phyloP scores from a whole-genome alignment of 1,284 basidiomycete genomes.

The Cronartium ribicola region DNA sequence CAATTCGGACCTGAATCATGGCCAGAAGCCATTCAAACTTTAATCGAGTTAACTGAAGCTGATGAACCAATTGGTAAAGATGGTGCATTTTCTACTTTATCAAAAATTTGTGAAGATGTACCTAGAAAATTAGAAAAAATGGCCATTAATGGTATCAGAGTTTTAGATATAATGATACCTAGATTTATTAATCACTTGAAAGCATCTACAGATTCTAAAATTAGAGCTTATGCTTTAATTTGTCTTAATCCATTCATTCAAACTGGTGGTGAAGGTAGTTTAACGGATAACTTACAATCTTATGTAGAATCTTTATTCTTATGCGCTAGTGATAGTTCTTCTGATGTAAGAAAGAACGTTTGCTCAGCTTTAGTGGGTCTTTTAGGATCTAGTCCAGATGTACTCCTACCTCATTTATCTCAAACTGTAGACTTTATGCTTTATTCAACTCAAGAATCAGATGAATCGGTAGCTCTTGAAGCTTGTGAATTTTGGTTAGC shows the following conservation, averaged over 20 bases:
- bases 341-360: slow-evolving; percentile 88
- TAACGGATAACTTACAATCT: slow-evolving; percentile 81
- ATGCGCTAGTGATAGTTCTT: slow-evolving; percentile 84
- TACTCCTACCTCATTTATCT: slow-evolving; percentile 89
- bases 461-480: slow-evolving; percentile 89
- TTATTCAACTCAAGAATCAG: slow-evolving; percentile 93
- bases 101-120: slow-evolving; percentile 95
- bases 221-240: slow-evolving; percentile 88
- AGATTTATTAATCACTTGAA: slow-evolving; percentile 84
- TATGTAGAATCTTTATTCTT: slow-evolving; percentile 93
- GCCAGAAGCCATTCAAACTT: slow-evolving; percentile 81
- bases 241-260: slow-evolving; percentile 86
- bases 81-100: slow-evolving; percentile 90
- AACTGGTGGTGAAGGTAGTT: slow-evolving; percentile 72
- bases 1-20: slow-evolving; percentile 71
- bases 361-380: slow-evolving; percentile 93
- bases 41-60: slow-evolving; percentile 72
- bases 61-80: slow-evolving; percentile 58
- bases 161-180: slow-evolving; percentile 89
- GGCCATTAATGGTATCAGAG: slow-evolving; percentile 76
- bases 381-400: slow-evolving; percentile 86
- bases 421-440: slow-evolving; percentile 99
- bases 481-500: slow-evolving; percentile 99
- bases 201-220: slow-evolving; percentile 70
- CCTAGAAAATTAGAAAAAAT: slow-evolving; percentile 84